Evolutionary conservation across 2,329 filamentous ascomycete genomes (phyloP).

Genomic region (Colletotrichum ledebouriae): DNA sequence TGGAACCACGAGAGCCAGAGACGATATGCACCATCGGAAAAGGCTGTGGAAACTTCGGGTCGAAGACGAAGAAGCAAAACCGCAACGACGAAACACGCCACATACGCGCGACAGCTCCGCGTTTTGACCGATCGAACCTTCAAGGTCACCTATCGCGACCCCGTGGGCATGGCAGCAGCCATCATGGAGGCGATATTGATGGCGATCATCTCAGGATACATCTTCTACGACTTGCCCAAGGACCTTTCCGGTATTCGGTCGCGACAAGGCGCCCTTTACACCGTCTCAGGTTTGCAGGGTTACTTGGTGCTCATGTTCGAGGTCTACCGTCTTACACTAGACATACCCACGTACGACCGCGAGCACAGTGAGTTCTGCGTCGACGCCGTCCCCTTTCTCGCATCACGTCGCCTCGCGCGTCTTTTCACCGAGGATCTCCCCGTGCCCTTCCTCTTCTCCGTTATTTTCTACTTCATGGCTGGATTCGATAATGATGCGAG

Average conservation of each 20-base stretch:
- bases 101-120: constrained; percentile 71
- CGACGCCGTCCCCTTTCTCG: constrained; percentile 75
- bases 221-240: constrained; percentile 75
- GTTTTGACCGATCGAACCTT: constrained; percentile 79
- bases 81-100: constrained; percentile 59
- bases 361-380: constrained; percentile 81
- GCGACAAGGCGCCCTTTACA: constrained; percentile 80
- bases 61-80: constrained; percentile 20
- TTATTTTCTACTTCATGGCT: constrained; percentile 84
- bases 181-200: constrained; percentile 78
- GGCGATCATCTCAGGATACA: constrained; percentile 79
- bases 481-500: constrained; percentile 74
- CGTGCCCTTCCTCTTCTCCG: constrained; percentile 77
- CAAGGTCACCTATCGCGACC: constrained; percentile 80
- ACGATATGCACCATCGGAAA: constrained; percentile 45
- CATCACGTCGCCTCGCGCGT: constrained; percentile 77
- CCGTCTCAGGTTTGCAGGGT: constrained; percentile 77
- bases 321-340: constrained; percentile 79
- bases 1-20: constrained; percentile 60
- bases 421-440: constrained; percentile 79
- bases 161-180: constrained; percentile 79
- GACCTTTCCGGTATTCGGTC: constrained; percentile 81
- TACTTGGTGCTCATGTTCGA: constrained; percentile 84
- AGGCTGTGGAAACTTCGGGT: constrained; percentile 36
- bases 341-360: constrained; percentile 82